These are phyloP conservation scores for Sporothrix humicola DNA, from an alignment of 2,329 filamentous ascomycete genomes.

Conservation along the genomic window DNA sequence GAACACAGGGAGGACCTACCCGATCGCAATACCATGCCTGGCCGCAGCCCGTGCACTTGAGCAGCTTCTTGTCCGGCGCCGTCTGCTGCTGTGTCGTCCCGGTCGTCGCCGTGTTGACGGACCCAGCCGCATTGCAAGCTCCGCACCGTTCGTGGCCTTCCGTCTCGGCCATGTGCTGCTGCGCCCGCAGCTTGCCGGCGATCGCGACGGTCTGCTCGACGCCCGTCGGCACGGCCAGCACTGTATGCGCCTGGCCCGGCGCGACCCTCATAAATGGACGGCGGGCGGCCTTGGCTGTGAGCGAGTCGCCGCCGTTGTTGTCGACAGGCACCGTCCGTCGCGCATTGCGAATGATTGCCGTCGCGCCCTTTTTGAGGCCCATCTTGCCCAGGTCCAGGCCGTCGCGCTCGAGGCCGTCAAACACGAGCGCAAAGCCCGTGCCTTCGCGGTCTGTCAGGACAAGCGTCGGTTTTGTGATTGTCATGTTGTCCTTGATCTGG, in stretches of 20 bases:
- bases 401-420: constrained; percentile 49
- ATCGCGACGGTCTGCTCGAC: constrained; percentile 44
- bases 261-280: constrained; percentile 49
- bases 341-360: constrained; percentile 48
- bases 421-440: constrained; percentile 54
- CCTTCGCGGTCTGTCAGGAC: constrained; percentile 51
- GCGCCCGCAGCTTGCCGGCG: constrained; percentile 38
- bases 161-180: background rate
- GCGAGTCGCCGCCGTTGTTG: background rate
- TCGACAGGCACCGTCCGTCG: constrained; percentile 43
- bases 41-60: constrained; percentile 53
- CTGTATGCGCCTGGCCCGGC: constrained; percentile 43
- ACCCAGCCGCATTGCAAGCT: constrained; percentile 21
- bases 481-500: constrained; percentile 54
- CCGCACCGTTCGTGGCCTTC: constrained; percentile 24
- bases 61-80: constrained; percentile 39
- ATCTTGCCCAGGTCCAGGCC: constrained; percentile 44
- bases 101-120: background rate
- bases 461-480: constrained; percentile 57
- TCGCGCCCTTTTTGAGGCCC: constrained; percentile 49
- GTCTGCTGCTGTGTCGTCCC: constrained; percentile 27
- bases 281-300: constrained; percentile 44
- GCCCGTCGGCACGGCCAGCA: constrained; percentile 46
- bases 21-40: constrained; percentile 54
- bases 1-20: constrained; percentile 42